These are phyloP conservation scores for Cadophora gregata DNA, from an alignment of 2,329 filamentous ascomycete species.

Conservation along the genomic window DNA sequence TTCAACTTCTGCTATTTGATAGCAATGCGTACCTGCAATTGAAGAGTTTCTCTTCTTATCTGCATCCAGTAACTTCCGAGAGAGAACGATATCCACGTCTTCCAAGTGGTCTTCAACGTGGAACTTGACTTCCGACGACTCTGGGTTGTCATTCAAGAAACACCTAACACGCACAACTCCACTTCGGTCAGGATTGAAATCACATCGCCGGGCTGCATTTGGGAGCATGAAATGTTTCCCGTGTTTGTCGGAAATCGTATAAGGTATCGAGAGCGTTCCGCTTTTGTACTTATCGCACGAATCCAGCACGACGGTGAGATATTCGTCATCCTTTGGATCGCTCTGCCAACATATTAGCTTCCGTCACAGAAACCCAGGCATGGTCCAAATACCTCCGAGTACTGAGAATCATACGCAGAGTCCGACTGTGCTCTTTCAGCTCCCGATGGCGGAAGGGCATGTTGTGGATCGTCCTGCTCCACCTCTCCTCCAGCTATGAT, in stretches of 20 bases:
- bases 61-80: conserved; percentile 1
- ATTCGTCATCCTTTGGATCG: not conserved
- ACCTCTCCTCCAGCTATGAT: not conserved
- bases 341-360: not conserved
- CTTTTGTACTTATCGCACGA: not conserved
- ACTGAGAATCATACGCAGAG: not conserved
- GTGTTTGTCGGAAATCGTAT: not conserved
- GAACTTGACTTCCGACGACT: not conserved
- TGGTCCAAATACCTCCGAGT: not conserved
- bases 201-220: not conserved
- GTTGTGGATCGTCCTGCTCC: not conserved
- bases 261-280: not conserved
- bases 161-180: not conserved
- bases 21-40: not conserved
- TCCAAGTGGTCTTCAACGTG: not conserved
- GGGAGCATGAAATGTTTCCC: not conserved
- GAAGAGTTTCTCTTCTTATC: not conserved
- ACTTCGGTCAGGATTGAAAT: not conserved
- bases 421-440: not conserved
- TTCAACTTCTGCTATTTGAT: not conserved
- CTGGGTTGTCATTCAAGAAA: not conserved
- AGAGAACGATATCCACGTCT: conserved; percentile 4
- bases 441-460: not conserved
- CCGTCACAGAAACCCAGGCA: not conserved
- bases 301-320: not conserved